Base-by-base conservation (phyloP, 768 basidiomycete genomes). In the Xanthoconium stramineum region DNA sequence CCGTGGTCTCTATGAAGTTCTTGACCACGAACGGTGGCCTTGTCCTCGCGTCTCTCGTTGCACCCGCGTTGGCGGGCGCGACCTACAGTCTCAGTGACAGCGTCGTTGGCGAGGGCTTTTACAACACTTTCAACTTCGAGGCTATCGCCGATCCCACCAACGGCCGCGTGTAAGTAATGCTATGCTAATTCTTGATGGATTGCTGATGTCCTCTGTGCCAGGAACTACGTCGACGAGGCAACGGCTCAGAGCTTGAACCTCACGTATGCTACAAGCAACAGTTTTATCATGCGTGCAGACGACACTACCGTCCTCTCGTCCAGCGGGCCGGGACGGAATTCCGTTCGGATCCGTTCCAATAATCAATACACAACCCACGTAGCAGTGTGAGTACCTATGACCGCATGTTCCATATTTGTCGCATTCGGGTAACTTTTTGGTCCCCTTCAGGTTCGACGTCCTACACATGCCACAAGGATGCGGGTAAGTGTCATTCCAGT, bases 241-340 rank as follows among this genome's bases (percentile, higher is more conserved):
- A 69, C 62, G 2, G 72, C 74, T 37, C 62, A 62, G 40, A 57
- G 32, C 4, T 54, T 67, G 30, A 66, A 67, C 47, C 63, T 75
- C 50, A 68, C 69, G 1, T 70, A 66, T 43, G 64, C 63, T 5
- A 60, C 64, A 2, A 48, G 53, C 9, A 19, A 70, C 38, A 69
- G 63, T 5, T 73, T 75, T 51, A 61, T 74, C 38, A 61, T 75
- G 62, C 75, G 74, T 6, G 72, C 74, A n/a, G 75, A 75, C 43
- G 63, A 74, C 51, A 73, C 66, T 0, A 68, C 68, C 8, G 56
- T 65, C 9, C 65, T 76, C 40, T 50, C 62, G 3, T 2, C 71
- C 7, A 65, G 24, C 19, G 65, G 66, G 9, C 67, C 69, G 1
- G 74, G 74, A 40, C 64, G 76, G 19, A 70, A 76, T 52, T 75